Base-by-base conservation (phyloP, 495 filamentous ascomycete species). In the Penicillium coffeae region DNA sequence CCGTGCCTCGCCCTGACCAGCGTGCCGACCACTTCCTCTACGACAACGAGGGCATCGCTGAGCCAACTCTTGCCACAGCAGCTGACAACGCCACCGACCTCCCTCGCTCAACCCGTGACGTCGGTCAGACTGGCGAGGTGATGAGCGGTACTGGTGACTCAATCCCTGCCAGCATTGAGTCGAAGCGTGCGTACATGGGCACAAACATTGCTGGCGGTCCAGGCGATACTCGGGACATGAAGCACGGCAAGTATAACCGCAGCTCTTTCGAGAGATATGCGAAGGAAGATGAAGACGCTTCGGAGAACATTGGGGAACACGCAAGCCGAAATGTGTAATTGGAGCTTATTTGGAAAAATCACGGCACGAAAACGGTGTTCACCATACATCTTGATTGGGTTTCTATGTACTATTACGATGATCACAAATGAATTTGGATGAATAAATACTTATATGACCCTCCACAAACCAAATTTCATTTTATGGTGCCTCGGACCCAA, bases 1-100 rank as follows among this genome's bases (percentile, higher is more conserved):
- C 81, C 10, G 74, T 78, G 10, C 74, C 80, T 15, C 77, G 76
- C 12, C 79, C 76, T 0, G 71, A 78, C 52, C 78, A 83, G 45
- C 56, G 55, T 37, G 37, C 62, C 47, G 61, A 69, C 18, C 50
- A 71, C 47, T 36, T 27, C 22, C 38, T 39, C 27, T 70, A 57
- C 45, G 54, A 62, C 49, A 63, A 69, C 49, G 45, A 56, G 3
- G 68, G 66, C 21, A 25, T 68, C 22, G 65, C 54, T 0, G 37
- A 62, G 41, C 62, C 73, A 0, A 62, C 65, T 15, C 49, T 65
- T 3, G 73, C 71, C 8, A 59, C 59, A n/a, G 77, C 73, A 0
- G 75, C 70, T 1, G 77, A 79, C 50, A 82, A 83, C 44, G 61
- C 67, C 14, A 73, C 62, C 19, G 75, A 80, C 42, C 65, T 81